Base-by-base conservation (phyloP, 768 basidiomycete species). In the Hygrophoropsis aurantiaca region DNA sequence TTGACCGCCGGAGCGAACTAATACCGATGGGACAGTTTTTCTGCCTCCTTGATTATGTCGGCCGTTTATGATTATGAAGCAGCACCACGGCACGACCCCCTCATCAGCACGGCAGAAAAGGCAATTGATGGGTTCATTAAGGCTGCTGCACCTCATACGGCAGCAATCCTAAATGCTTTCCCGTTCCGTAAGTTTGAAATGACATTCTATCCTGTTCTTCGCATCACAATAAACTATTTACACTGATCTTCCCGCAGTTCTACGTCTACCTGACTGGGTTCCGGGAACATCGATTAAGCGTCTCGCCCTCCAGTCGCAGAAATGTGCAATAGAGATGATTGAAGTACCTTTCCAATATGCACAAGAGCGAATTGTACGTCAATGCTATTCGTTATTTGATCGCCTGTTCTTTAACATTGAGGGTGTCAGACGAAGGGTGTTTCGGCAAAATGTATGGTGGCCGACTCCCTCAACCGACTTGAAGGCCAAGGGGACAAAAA, bases 271-370 rank as follows among this genome's bases (percentile, higher is more conserved):
- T 8, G 20, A 41, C 15, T 53, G 51, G 51, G 43, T 53, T 37
- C 51, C 51, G 38, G 51, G 51, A 5, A 44, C 49, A 26, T 27
- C 40, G 13, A 44, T 50, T 11, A 42, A 53, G 25, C 37, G 38
- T 15, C 18, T 33, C 11, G 42, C 49, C 10, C 27, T 25, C 11
- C 16, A 38, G 11, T 25, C 38, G 15, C 37, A 33, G 15, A 18
- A 34, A 19, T 19, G 44, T 20, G 19, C 40, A 21, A 13, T n/a
- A 2, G 42, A 43, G 23, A 51, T 32, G 32, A 18, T 50, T 18
- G 43, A 43, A 21, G 44, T 24, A 2, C 51, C 51, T 15, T 53
- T 50, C 30, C 32, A 40, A 5, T 13, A 44, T 24, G 49, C 43
- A 3, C 32, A 34, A 30, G 21, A 18, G 25, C 23, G 30, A 18